These are phyloP conservation scores for Phytophthora cajani DNA, from an alignment of 352 stramenopile genomes.

Conservation along the genomic window DNA sequence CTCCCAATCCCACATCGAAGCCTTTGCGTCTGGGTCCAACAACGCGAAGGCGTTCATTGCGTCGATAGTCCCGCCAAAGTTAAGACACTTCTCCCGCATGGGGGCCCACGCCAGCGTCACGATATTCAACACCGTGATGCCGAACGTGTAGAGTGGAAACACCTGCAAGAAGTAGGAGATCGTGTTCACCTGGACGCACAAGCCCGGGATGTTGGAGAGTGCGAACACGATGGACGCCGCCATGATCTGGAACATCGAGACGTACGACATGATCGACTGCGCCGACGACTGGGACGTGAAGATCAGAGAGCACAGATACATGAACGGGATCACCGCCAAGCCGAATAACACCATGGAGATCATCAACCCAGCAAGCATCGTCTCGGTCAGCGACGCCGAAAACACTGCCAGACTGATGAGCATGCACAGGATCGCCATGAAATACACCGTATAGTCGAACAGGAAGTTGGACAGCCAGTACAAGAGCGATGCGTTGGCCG, in stretches of 20 bases:
- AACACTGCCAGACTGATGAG: constrained; percentile 49
- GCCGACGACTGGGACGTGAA: constrained; percentile 82
- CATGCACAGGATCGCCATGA: constrained; percentile 40
- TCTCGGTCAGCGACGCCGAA: constrained; percentile 31
- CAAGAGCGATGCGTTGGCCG: constrained; percentile 46
- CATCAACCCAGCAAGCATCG: constrained; percentile 51
- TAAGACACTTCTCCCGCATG: constrained; percentile 55
- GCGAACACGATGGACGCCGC: constrained; percentile 50
- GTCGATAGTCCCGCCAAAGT: constrained; percentile 3
- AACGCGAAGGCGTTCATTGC: constrained; percentile 4
- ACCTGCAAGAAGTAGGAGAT: constrained; percentile 56
- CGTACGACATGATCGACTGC: constrained; percentile 81
- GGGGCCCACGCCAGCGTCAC: constrained; percentile 56
- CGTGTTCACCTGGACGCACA: constrained; percentile 57
- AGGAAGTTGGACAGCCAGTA: constrained; percentile 79
- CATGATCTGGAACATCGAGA: constrained; percentile 75
- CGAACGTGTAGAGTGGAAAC: constrained; percentile 71
- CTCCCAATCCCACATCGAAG: constrained; percentile 60
- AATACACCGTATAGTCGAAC: constrained; percentile 66
- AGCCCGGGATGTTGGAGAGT: constrained; percentile 54
- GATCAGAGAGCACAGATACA: constrained; percentile 69
- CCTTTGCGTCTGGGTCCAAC: constrained; percentile 3
- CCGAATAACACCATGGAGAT: constrained; percentile 50
- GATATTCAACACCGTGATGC: constrained; percentile 54
- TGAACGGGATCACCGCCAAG: constrained; percentile 65